Evolutionary conservation across 495 filamentous ascomycete genomes (phyloP), one percentile per base, ranked within the genome.

Genomic region (Xylaria sp.): DNA sequence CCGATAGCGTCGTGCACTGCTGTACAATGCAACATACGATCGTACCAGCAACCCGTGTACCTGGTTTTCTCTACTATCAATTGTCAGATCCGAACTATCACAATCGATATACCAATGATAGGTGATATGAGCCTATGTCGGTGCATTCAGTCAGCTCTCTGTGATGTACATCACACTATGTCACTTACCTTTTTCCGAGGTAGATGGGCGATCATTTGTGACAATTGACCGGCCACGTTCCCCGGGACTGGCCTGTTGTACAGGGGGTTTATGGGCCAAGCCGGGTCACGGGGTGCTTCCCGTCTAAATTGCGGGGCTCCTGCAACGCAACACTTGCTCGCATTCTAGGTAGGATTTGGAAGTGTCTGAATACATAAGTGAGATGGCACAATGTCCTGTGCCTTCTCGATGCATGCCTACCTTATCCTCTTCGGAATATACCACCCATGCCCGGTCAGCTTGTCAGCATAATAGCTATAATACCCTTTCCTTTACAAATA

Each of bases 261-360:
- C 68, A 70, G 61, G 68, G 68, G 68, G 7, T 55, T 55, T 48
- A 35, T 70, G 68, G 59, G 43, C 59, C 48, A 57, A 40, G 33
- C 59, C 68, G 46, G 57, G 68, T 70, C 68, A 70, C 68, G 61
- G 26, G 68, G 50, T 65, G 57, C 46, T 50, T 62, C 58, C 68
- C 58, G 46, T 48, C 29, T 15, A 53, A 21, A 21, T 48, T 41
- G 26, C 44, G 35, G 52, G 66, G 52, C 52, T 29, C 41, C 24
- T 33, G 43, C n/a, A 31, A 37, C 6, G 3, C 43, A 64, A 35
- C 43, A 41, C 61, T 64, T 43, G 9, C 40, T 66, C 62, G 46
- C 50, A 55, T 15, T 58, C 29, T 59, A 68, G 17, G 17, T 52
- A 31, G 67, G 24, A 69, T 59, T 59, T 29, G 64, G 33, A 53